phyloP scores from a whole-genome alignment of 176 grass and related monocot species.

The Oryza rufipogon region DNA sequence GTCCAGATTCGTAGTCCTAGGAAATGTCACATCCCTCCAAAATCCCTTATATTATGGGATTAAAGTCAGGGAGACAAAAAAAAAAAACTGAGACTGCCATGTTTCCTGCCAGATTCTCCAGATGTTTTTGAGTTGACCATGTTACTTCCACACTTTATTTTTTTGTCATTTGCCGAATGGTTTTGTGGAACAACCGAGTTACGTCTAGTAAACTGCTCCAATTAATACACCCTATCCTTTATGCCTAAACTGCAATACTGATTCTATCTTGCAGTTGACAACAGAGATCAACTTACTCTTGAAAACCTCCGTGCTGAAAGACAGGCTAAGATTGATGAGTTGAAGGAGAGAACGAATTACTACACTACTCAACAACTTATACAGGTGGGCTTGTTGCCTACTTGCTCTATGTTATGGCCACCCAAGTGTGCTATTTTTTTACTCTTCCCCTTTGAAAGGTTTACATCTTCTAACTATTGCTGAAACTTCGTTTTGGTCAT shows the following conservation, averaged over 20 bases:
- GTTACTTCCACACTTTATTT: neutral
- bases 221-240: neutral
- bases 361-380: conserved; percentile 93
- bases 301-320: conserved; percentile 86
- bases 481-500: conserved; percentile 30
- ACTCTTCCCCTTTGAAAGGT: neutral
- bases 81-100: neutral
- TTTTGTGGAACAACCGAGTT: neutral
- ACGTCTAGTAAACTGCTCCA: neutral
- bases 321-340: conserved; percentile 82
- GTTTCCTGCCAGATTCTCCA: neutral
- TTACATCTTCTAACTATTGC: neutral
- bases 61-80: neutral
- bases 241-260: conserved; percentile 25
- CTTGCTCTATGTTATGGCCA: neutral
- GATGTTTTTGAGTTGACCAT: neutral
- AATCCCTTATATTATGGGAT: too few species aligned
- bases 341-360: conserved; percentile 96
- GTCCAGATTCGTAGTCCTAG: too few species aligned
- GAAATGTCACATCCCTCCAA: too few species aligned
- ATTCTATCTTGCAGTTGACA: conserved; percentile 61
- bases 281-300: conserved; percentile 73
- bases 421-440: neutral
- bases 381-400: conserved; percentile 53
- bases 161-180: neutral